Conservation (phyloP, 2,329 filamentous ascomycete species). For the Alternaria angustiovoidea region DNA sequence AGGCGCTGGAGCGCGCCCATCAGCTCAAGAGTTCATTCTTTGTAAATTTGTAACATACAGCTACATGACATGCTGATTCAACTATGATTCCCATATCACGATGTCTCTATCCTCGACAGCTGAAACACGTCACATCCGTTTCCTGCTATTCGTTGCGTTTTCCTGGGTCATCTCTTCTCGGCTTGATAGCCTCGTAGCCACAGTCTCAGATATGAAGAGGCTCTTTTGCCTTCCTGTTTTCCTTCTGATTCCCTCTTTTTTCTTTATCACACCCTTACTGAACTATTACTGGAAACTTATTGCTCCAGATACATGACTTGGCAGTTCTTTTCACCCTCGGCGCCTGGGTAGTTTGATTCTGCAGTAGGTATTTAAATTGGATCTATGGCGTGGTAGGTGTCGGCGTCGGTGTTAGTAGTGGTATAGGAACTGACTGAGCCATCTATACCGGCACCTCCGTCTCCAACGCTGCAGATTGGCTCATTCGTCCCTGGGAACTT, state of each 20-base stretch:
- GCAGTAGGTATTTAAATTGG: not conserved
- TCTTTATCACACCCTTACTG: too few species aligned
- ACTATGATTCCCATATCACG: not conserved
- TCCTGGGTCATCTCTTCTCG: not conserved
- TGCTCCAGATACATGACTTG: not conserved
- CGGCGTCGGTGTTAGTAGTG: too few species aligned
- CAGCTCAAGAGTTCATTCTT: conserved; percentile 1
- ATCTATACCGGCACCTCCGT: too few species aligned
- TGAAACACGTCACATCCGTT: not conserved
- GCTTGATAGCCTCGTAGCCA: too few species aligned
- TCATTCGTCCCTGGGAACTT: not conserved
- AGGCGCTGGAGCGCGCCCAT: not conserved
- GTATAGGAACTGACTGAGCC: too few species aligned
- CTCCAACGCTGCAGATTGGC: too few species aligned
- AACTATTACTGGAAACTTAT: too few species aligned
- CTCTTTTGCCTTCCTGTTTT: too few species aligned
- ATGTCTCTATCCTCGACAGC: not conserved
- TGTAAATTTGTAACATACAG: not conserved
- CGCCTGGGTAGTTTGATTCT: not conserved
- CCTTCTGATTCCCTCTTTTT: too few species aligned
- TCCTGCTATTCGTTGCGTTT: not conserved
- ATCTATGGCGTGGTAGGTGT: not conserved
- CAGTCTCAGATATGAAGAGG: too few species aligned
- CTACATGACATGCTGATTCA: not conserved
- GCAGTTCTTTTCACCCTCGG: not conserved